Base-by-base conservation (phyloP, 495 filamentous ascomycete genomes). In the Penicillium canariense region DNA sequence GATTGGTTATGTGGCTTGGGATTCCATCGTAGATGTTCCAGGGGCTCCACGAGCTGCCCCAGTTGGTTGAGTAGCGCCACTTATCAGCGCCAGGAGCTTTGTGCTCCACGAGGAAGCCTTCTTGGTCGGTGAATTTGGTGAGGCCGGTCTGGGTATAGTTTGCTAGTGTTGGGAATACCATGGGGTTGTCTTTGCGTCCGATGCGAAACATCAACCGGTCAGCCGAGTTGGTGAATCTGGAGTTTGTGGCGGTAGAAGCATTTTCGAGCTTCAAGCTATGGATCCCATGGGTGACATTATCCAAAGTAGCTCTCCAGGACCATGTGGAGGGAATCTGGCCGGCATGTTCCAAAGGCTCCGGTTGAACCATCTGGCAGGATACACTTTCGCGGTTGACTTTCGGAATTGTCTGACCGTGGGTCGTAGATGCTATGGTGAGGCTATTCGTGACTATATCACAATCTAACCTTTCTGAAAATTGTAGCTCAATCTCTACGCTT, bases 21-120 rank as follows among this genome's bases (percentile, higher is more conserved):
- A 76, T 75, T 28, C 76, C 75, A 20, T 47, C 63, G 66, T 88
- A 89, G 5, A 64, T 36, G 23, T 53, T 64, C 86, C 86, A 89
- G 1, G 77, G 42, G 34, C 77, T 84, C 74, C 81, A 89, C 0
- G 73, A 68, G 4, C 77, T 78, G 14, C 77, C 83, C 73, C 77
- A 89, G 61, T 85, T 81, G n/a, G 78, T 77, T 15, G 79, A 83
- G 63, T 86, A 87, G 0, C 84, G 81, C 68, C 77, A 89, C 46
- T 76, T 78, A 42, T 84, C 79, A 1, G 86, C 86, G n/a, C 86
- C 86, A 2, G 82, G 62, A 9, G 86, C 86, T 45, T 74, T 77
- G 58, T 87, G 86, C 46, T 78, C n/a, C n/a, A n/a, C n/a, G n/a
- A n/a, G n/a, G n/a, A n/a, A n/a, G n/a, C n/a, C n/a, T n/a, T n/a